Evolutionary conservation across 2,329 filamentous ascomycete species (phyloP), one percentile per base, ranked within the genome.

Genomic region (Verticillium nonalfalfae): DNA sequence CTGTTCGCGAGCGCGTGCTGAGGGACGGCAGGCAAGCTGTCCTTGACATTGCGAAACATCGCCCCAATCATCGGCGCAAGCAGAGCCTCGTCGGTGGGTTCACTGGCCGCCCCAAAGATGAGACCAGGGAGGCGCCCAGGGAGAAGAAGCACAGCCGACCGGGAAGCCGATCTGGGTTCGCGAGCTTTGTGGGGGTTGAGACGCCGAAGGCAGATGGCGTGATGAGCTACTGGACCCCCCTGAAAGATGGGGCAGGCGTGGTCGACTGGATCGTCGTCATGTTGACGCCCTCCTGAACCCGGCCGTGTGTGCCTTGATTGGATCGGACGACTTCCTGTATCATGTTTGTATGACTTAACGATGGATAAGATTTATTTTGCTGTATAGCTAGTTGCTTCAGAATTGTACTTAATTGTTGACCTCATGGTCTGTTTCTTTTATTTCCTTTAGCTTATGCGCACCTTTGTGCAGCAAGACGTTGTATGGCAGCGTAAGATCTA

Each of bases 1-100:
- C 71, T 0, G 78, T 86, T 2, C 73, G 74, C 26, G 74, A 78
- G n/a, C 67, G 69, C 7, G 65, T 79, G 1, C 60, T 74, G 1
- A 64, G 67, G 2, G 74, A 76, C 50, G 75, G 76, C 58, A 72
- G 69, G 57, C 74, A 77, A 26, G 71, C 73, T 36, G 69, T 68
- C 10, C 63, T 74, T 6, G 70, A 73, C 13, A 65, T 73, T 3
- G 26, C 3, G 11, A 52, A 18, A 18, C 10, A 21, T 52, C 45
- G 64, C 52, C 59, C 58, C 40, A 57, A 56, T 14, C 59, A 64
- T 9, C 57, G 59, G 7, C 64, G 65, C 31, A 64, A 62, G 52
- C 59, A 59, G 18, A 66, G 65, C 15, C 36, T 66, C 13, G 64
- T 64, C 7, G 59, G 59, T 3, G 38, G 38, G 3, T 45, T 59